phyloP scores from a whole-genome alignment of 345 rosid genomes.

The Salix dunnii region DNA sequence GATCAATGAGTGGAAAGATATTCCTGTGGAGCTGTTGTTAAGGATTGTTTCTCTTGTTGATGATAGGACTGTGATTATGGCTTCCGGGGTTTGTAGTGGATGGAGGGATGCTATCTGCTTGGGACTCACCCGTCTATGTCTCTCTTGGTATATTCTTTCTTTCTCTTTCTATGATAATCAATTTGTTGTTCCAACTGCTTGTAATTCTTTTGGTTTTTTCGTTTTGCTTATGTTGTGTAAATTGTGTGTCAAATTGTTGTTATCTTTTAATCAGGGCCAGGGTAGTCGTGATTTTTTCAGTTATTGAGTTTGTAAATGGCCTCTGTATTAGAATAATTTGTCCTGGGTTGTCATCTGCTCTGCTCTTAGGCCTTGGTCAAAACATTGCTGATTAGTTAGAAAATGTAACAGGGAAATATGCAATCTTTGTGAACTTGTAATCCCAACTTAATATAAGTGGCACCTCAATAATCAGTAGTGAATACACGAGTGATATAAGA shows the following conservation, averaged over 20 bases:
- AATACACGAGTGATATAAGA: not conserved
- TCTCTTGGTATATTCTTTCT: constrained; percentile 58
- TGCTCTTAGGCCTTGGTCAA: not conserved
- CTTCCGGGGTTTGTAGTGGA: constrained; percentile 83
- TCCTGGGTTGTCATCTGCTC: not conserved
- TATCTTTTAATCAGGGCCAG: not conserved
- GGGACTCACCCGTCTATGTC: constrained; percentile 75
- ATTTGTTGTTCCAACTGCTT: not conserved
- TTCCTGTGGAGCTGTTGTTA: constrained; percentile 76
- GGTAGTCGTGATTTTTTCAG: not conserved
- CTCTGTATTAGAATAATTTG: not conserved
- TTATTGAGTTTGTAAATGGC: not conserved
- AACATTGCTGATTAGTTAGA: not conserved
- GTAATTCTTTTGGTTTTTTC: not conserved
- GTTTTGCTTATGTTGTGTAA: not conserved
- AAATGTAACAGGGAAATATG: not conserved
- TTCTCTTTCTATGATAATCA: not conserved
- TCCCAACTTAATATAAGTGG: not conserved
- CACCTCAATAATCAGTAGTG: not conserved
- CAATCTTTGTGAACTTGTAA: not conserved
- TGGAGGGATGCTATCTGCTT: constrained; percentile 87
- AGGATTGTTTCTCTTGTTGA: constrained; percentile 68
- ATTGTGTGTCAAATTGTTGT: not conserved
- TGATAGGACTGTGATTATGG: constrained; percentile 69
- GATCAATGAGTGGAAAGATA: constrained; percentile 80